A percentile compares a stretch with the other conserved stretches of the same genome.
Conservation (phyloP, 495 filamentous ascomycete genomes). For the Margaritispora aquatica region DNA sequence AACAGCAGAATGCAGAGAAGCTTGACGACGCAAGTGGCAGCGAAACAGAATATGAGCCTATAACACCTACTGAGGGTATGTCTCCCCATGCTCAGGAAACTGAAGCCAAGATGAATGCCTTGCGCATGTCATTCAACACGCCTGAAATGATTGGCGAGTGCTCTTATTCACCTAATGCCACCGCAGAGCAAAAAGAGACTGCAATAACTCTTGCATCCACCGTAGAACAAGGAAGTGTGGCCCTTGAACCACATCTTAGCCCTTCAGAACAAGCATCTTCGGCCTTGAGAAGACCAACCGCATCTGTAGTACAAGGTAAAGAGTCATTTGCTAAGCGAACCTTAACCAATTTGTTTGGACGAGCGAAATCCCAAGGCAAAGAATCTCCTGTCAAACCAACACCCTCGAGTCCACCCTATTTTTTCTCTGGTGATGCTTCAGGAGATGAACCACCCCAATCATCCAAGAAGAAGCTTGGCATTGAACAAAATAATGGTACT, state of each 20-base stretch:
- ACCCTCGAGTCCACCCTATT: too few species aligned
- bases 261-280: too few species aligned
- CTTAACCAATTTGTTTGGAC: constrained; percentile 28
- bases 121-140: constrained; percentile 2
- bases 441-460: constrained; percentile 19
- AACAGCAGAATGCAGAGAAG: constrained; percentile 18
- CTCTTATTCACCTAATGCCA: too few species aligned
- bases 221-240: too few species aligned
- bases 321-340: constrained; percentile 26
- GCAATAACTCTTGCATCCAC: too few species aligned
- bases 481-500: too few species aligned
- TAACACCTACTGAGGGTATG: constrained; percentile 16
- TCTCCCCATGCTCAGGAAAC: constrained; percentile 4
- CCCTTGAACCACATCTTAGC: too few species aligned
- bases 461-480: constrained; percentile 30
- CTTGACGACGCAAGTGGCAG: constrained; percentile 22
- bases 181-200: too few species aligned
- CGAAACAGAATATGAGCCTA: constrained; percentile 20
- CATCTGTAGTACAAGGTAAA: constrained; percentile 19
- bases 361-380: constrained; percentile 24
- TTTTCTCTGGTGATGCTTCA: constrained; percentile 29
- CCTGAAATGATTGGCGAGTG: constrained; percentile 26
- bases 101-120: constrained; percentile 5
- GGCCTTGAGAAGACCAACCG: constrained; percentile 16
- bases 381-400: constrained; percentile 19